Percentiles rank a stretch among this genome's conserved stretches.
Conservation (phyloP, 176 grass and related monocot species). For the Panicum miliaceum region DNA sequence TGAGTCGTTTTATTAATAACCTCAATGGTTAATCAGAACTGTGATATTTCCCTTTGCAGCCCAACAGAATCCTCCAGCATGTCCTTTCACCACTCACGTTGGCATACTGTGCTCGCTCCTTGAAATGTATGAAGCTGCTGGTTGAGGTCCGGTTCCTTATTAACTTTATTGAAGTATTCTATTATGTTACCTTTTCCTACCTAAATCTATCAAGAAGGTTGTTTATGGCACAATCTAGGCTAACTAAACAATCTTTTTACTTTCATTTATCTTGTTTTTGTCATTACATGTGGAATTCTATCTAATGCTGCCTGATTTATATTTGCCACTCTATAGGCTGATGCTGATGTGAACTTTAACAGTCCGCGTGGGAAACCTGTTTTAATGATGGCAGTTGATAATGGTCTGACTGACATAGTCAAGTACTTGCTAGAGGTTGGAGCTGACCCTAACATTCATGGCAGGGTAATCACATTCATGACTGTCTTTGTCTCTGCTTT, state of each 20-base stretch:
- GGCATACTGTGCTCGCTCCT: slow-evolving; percentile 11
- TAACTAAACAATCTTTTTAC: neutral
- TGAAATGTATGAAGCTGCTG: slow-evolving; percentile 44
- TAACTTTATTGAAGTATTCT: neutral
- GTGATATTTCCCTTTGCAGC: slow-evolving; percentile 35
- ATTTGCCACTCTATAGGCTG: slow-evolving; percentile 31
- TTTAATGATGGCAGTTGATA: slow-evolving; percentile 1
- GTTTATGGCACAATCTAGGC: neutral
- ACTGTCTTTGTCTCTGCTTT: neutral
- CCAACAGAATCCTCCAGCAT: slow-evolving; percentile 13
- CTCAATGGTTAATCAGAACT: neutral
- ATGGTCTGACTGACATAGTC: slow-evolving; percentile 32
- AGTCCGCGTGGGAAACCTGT: neutral
- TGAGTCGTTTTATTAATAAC: too few species aligned
- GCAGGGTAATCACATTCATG: slow-evolving; percentile 18
- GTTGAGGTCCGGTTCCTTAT: slow-evolving; percentile 39
- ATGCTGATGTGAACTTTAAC: slow-evolving; percentile 45
- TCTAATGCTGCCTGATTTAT: neutral
- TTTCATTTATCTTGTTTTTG: neutral
- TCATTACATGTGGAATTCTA: neutral
- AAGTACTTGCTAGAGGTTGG: slow-evolving; percentile 38
- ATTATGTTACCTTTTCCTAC: neutral
- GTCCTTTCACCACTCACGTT: slow-evolving; percentile 22
- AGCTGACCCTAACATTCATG: slow-evolving; percentile 43
- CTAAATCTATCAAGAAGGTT: neutral